phyloP scores from a whole-genome alignment of 2,329 filamentous ascomycete genomes.

The Aulographum hederae region DNA sequence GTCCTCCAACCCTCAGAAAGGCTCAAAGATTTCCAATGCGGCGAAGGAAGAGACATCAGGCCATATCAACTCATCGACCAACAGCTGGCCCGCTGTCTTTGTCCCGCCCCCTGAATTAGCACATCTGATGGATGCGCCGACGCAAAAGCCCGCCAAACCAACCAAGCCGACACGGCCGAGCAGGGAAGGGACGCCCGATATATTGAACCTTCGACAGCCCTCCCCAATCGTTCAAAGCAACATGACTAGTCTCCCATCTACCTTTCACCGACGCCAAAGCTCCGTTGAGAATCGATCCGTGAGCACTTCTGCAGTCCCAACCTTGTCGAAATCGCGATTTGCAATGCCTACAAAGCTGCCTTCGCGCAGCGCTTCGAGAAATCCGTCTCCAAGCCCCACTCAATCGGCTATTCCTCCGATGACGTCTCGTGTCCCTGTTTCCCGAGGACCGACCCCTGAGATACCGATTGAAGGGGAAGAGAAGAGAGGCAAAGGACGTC shows the following conservation, averaged over 20 bases:
- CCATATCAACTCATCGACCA: no score
- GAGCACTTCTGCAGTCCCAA: neutral
- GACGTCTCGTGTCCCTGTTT: constrained; percentile 8
- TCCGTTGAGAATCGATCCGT: constrained; percentile 25
- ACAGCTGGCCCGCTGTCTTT: neutral
- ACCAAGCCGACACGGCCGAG: constrained; percentile 27
- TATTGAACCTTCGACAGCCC: constrained; percentile 24
- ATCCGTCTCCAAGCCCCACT: constrained; percentile 19
- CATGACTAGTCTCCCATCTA: constrained; percentile 26
- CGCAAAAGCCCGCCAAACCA: constrained; percentile 22
- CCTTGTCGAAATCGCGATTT: neutral
- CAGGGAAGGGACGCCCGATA: constrained; percentile 24
- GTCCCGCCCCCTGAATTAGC: constrained; percentile 17
- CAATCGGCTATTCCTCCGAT: constrained; percentile 11
- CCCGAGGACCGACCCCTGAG: constrained; percentile 21
- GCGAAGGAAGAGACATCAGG: no score
- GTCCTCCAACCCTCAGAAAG: constrained; percentile 28
- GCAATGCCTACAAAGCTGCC: constrained; percentile 12
- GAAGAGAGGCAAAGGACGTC: neutral
- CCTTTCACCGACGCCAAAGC: constrained; percentile 30
- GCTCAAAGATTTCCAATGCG: neutral
- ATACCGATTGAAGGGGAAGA: constrained; percentile 12
- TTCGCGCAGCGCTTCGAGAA: no score
- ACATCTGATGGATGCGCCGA: constrained; percentile 43
- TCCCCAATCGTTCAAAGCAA: constrained; percentile 39